These are phyloP conservation scores for Aspergillus bertholletiae DNA, from an alignment of 495 filamentous ascomycete species.

Conservation along the genomic window DNA sequence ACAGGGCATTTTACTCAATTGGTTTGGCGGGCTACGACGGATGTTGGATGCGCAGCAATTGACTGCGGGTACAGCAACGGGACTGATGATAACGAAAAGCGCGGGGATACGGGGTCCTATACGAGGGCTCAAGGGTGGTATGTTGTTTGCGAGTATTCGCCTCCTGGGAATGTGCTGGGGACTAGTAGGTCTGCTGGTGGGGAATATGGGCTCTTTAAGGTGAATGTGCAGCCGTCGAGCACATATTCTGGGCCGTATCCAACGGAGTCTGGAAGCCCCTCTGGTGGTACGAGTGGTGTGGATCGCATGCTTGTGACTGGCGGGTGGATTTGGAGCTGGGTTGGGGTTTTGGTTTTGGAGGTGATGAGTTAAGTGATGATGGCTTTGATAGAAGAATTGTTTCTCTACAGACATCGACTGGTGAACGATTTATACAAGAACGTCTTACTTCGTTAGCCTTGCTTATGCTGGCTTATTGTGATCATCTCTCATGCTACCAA, in stretches of 20 bases:
- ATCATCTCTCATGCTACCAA: conserved; percentile 30
- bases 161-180: conserved; percentile 68
- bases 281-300: conserved; percentile 1
- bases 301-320: background rate
- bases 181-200: conserved; percentile 31
- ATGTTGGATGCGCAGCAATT: conserved; percentile 64
- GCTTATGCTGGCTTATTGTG: conserved; percentile 15
- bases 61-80: conserved; percentile 46
- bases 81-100: conserved; percentile 2
- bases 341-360: background rate
- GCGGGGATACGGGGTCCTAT: conserved; percentile 12
- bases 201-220: conserved; percentile 39
- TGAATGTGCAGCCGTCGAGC: conserved; percentile 34
- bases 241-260: conserved; percentile 14
- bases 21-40: conserved; percentile 69
- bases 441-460: background rate
- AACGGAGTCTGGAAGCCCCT: conserved; percentile 2
- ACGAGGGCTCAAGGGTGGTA: conserved; percentile 58
- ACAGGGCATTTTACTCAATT: conserved; percentile 88
- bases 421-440: background rate
- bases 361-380: background rate
- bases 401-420: background rate
- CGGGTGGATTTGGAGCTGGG: background rate
- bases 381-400: background rate
- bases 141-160: conserved; percentile 79